Evolutionary conservation across 345 rosid genomes (phyloP), one percentile per base, ranked within the genome.

Genomic region (Eutrema japonicum): DNA sequence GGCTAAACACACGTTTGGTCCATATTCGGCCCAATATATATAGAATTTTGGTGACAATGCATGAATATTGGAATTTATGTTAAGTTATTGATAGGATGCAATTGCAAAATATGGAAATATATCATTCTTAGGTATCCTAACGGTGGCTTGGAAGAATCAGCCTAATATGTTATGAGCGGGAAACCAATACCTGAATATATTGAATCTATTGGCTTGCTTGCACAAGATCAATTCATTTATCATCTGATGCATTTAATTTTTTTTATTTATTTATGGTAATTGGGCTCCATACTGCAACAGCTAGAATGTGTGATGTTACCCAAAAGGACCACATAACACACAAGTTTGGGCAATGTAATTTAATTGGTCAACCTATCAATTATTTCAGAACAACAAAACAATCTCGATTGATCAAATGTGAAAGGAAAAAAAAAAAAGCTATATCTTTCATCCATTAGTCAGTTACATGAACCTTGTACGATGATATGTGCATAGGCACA

Each of bases 201-300:
- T 64, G n/a, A 32, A 46, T 32, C 10, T 14, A 32, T 45, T 29
- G n/a, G n/a, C 13, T 43, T 61, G n/a, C 13, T 43, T 61, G 8
- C 14, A 52, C 35, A 53, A 54, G 18, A 54, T 12, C 22, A 54
- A 30, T 12, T 30, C 7, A 6, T 46, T 10, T 30, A 45, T 45
- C 67, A 45, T 45, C 1, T 64, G 53, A 46, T 64, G 61, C 61
- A 52, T 40, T 66, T 49, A 51, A 38, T 67, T 29, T 2, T 30
- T 1, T 67, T 29, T 2, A 14, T 1, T 22, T 68, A 68, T 45
- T 48, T n/a, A 59, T 59, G 74, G 66, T 64, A n/a, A 1, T 73
- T 56, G 77, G 77, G 71, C 64, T 73, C 77, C 71, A 73, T 64
- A 14, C 10, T 63, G 69, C 65, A 73, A 64, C 71, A 73, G 22